Conservation (phyloP, 2,329 filamentous ascomycete species). For the Apiospora pterosperma region DNA sequence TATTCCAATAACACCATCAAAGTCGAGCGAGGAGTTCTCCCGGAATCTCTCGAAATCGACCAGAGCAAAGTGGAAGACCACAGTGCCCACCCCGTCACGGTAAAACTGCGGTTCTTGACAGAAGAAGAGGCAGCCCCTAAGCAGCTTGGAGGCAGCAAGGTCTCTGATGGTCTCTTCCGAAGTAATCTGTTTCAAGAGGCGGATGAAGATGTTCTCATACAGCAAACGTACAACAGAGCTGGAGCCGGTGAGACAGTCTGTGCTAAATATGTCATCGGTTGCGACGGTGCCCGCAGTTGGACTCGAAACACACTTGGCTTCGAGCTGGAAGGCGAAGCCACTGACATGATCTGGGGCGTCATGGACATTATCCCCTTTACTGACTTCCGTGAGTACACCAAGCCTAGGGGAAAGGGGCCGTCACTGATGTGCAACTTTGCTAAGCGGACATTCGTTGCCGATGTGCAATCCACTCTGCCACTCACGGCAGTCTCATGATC, state of each 20-base stretch:
- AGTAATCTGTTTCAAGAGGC: slow-evolving; percentile 52
- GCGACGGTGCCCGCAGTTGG: slow-evolving; percentile 69
- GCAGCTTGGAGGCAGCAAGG: slow-evolving; percentile 35
- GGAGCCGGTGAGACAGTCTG: slow-evolving; percentile 36
- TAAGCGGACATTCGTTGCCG: slow-evolving; percentile 47
- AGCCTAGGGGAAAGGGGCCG: slow-evolving; percentile 68
- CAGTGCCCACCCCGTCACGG: slow-evolving; percentile 56
- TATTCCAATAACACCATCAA: slow-evolving; percentile 43
- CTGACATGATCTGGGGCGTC: slow-evolving; percentile 64
- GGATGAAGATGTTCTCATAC: slow-evolving; percentile 52
- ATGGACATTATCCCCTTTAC: slow-evolving; percentile 69
- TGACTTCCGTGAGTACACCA: slow-evolving; percentile 62
- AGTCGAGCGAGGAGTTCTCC: slow-evolving; percentile 60
- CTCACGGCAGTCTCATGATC: slow-evolving; percentile 67
- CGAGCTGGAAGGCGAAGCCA: slow-evolving; percentile 64
- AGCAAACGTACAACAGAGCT: slow-evolving; percentile 17
- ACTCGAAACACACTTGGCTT: slow-evolving; percentile 57
- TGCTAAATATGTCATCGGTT: slow-evolving; percentile 66
- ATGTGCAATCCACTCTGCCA: slow-evolving; percentile 60
- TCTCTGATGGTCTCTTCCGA: slow-evolving; percentile 53
- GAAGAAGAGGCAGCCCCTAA: slow-evolving; percentile 55
- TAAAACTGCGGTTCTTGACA: slow-evolving; percentile 53
- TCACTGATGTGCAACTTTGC: slow-evolving; percentile 17
- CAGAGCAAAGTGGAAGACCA: slow-evolving; percentile 44
- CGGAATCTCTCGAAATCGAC: slow-evolving; percentile 52